Percentiles rank a stretch among this genome's conserved stretches.
Evolutionary conservation across 208 protist species (phyloP).

Genomic region (Strigomonas galati): DNA sequence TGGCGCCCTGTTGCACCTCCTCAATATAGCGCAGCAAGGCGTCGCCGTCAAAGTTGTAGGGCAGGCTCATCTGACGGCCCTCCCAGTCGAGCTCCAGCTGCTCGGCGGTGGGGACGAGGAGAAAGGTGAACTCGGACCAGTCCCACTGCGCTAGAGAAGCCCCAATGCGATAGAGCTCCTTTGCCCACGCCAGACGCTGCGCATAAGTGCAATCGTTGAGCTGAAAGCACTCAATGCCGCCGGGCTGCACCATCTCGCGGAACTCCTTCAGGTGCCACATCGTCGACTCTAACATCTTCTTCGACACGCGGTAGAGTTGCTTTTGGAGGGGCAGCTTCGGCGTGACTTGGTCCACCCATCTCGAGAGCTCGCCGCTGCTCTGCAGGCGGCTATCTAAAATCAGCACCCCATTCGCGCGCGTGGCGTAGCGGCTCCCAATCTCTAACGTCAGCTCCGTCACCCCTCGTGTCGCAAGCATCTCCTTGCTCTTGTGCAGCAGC

Average conservation of each 20-base stretch:
- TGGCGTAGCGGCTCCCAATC: slow-evolving; percentile 67
- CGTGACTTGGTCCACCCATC: slow-evolving; percentile 64
- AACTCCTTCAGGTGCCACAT: slow-evolving; percentile 90
- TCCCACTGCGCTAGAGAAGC: slow-evolving; percentile 81
- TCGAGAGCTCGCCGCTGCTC: slow-evolving; percentile 41
- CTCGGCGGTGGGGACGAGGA: slow-evolving; percentile 34
- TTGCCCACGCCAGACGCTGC: slow-evolving; percentile 82
- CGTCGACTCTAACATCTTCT: slow-evolving; percentile 87
- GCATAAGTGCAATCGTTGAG: slow-evolving; percentile 89
- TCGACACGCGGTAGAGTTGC: slow-evolving; percentile 79
- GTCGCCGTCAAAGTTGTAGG: slow-evolving; percentile 87
- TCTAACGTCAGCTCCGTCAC: slow-evolving; percentile 81
- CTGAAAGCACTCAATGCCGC: slow-evolving; percentile 77
- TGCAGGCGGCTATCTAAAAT: slow-evolving; percentile 52
- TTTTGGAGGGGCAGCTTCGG: slow-evolving; percentile 78
- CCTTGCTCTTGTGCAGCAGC: slow-evolving; percentile 75
- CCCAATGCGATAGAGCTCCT: slow-evolving; percentile 85
- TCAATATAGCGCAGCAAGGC: slow-evolving; percentile 85
- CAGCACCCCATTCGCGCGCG: slow-evolving; percentile 88
- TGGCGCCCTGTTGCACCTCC: slow-evolving; percentile 74
- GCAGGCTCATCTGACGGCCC: slow-evolving; percentile 59
- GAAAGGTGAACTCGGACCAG: slow-evolving; percentile 87
- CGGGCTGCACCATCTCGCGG: slow-evolving; percentile 69
- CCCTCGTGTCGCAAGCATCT: slow-evolving; percentile 64
- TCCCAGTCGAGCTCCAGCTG: slow-evolving; percentile 85